phyloP scores from a whole-genome alignment of 2,329 filamentous ascomycete genomes.

The Lizonia empirigonia region DNA sequence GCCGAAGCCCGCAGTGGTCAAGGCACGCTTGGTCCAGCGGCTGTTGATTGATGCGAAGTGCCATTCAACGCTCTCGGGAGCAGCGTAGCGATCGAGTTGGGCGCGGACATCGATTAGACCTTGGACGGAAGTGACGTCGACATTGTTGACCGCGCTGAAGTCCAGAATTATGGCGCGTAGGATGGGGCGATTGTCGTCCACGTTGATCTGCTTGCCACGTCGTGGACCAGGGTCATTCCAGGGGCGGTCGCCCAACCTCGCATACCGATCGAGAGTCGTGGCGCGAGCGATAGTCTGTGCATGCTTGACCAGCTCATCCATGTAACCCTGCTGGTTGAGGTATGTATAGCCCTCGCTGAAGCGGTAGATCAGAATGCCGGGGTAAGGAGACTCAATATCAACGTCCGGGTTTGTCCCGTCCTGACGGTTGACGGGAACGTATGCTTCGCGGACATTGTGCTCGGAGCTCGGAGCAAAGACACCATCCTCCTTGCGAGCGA shows the following conservation, averaged over 20 bases:
- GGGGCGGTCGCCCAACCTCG: slow-evolving; percentile 68
- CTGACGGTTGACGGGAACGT: slow-evolving; percentile 77
- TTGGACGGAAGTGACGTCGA: slow-evolving; percentile 92
- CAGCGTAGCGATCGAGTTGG: slow-evolving; percentile 83
- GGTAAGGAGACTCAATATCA: slow-evolving; percentile 79
- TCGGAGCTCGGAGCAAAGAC: slow-evolving; percentile 17
- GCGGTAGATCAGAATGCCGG: slow-evolving; percentile 93
- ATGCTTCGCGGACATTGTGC: slow-evolving; percentile 35
- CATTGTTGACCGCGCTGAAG: slow-evolving; percentile 90
- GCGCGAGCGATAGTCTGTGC: slow-evolving; percentile 70
- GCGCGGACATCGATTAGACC: slow-evolving; percentile 93
- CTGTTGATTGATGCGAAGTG: slow-evolving; percentile 94
- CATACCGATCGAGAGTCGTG: slow-evolving; percentile 71
- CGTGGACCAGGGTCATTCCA: slow-evolving; percentile 92
- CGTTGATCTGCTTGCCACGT: slow-evolving; percentile 56
- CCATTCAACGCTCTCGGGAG: slow-evolving; percentile 87
- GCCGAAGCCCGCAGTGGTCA: slow-evolving; percentile 86
- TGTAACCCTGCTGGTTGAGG: slow-evolving; percentile 86
- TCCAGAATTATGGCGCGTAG: slow-evolving; percentile 92
- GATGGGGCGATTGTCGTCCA: slow-evolving; percentile 63
- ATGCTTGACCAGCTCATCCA: slow-evolving; percentile 66
- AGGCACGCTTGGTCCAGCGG: slow-evolving; percentile 89
- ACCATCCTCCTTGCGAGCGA: slow-evolving; percentile 53
- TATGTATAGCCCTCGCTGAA: slow-evolving; percentile 97
- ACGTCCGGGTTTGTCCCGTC: slow-evolving; percentile 90